A percentile compares a stretch with the other conserved stretches of the same genome.
Conservation (phyloP, 1,139 yeast genomes). For the Groenewaldozyma auringiensis region DNA sequence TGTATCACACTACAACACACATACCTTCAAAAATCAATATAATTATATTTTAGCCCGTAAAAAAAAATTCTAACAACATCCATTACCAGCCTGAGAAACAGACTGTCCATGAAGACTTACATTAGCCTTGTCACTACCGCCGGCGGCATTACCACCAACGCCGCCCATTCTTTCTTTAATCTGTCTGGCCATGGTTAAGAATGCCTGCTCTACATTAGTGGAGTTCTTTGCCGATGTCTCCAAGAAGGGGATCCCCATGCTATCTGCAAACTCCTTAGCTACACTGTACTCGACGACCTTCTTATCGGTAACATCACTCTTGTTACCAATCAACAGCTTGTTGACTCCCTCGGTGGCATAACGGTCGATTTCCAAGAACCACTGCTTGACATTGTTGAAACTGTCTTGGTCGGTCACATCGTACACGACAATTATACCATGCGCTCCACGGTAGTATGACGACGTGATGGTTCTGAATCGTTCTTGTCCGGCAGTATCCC, state of each 20-base stretch:
- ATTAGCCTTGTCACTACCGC: slow-evolving; percentile 44
- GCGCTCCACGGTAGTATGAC: slow-evolving; percentile 97
- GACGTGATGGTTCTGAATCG: slow-evolving; percentile 96
- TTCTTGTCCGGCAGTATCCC: slow-evolving; percentile 99
- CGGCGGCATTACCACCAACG: slow-evolving; percentile 42
- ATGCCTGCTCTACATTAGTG: slow-evolving; percentile 96
- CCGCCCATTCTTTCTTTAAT: slow-evolving; percentile 94
- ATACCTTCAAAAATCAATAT: too few relatives aligned
- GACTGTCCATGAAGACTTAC: slow-evolving; percentile 89
- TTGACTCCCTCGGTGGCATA: slow-evolving; percentile 97
- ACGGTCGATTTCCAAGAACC: slow-evolving; percentile 98
- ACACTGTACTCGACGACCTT: slow-evolving; percentile 93
- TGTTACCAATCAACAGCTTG: slow-evolving; percentile 93
- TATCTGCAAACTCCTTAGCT: slow-evolving; percentile 97
- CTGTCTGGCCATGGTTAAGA: slow-evolving; percentile 97
- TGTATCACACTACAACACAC: too few relatives aligned
- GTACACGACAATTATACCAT: slow-evolving; percentile 94
- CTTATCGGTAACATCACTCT: slow-evolving; percentile 89
- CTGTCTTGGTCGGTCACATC: slow-evolving; percentile 98
- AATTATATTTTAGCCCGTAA: too few relatives aligned
- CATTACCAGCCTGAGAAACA: slow-evolving; percentile 57
- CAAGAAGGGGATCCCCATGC: slow-evolving; percentile 88
- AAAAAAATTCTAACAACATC: slow-evolving; percentile 83
- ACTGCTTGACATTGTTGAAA: slow-evolving; percentile 93
- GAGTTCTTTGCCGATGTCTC: slow-evolving; percentile 96